Conservation (phyloP, 1,284 basidiomycete species). For the Pterulicium gracile region DNA sequence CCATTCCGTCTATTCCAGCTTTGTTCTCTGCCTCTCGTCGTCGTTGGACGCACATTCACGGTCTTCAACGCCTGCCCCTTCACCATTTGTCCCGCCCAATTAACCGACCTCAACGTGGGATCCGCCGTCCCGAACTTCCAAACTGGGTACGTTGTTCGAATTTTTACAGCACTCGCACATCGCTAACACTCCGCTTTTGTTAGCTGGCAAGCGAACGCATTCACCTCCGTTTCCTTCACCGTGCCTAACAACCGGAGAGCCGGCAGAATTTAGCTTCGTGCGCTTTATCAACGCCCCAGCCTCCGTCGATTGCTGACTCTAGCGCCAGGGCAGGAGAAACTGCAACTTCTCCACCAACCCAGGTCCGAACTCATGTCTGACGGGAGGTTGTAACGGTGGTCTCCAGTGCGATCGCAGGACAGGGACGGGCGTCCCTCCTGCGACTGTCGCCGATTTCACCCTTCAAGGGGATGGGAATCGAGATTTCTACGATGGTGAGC, state of each 20-base stretch:
- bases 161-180: too few relatives aligned
- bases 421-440: constrained; percentile 44
- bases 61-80: neutral
- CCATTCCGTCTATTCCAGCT: too few relatives aligned
- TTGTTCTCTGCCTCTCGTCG: too few relatives aligned
- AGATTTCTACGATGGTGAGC: constrained; percentile 38
- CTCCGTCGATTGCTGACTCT: constrained; percentile 8
- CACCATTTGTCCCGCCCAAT: neutral
- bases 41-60: neutral
- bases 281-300: too few relatives aligned
- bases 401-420: constrained; percentile 4
- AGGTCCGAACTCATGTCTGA: neutral
- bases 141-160: neutral
- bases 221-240: constrained; percentile 24
- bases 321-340: constrained; percentile 30
- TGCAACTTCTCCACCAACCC: constrained; percentile 31
- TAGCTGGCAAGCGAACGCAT: constrained; percentile 33
- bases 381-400: neutral
- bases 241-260: constrained; percentile 40
- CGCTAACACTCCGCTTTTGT: too few relatives aligned
- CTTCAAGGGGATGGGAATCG: constrained; percentile 24
- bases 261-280: constrained; percentile 35
- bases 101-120: neutral
- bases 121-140: constrained; percentile 10
- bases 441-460: constrained; percentile 48